These are phyloP conservation scores for Cadophora sp. DNA, from an alignment of 2,329 filamentous ascomycete species.

Conservation along the genomic window DNA sequence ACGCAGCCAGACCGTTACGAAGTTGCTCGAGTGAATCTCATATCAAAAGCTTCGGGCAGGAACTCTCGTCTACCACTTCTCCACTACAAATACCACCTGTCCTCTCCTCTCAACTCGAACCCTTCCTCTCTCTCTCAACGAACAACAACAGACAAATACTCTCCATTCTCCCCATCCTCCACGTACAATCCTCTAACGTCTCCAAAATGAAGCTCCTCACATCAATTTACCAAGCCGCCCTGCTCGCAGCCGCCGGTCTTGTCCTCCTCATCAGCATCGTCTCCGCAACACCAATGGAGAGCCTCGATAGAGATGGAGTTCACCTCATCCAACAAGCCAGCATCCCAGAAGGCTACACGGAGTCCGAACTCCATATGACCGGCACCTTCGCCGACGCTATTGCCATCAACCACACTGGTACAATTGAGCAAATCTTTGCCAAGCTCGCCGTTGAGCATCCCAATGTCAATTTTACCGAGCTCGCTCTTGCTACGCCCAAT, in stretches of 20 bases:
- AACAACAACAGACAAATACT: background rate
- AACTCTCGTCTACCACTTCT: background rate
- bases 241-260: background rate
- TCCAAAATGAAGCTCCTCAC: background rate
- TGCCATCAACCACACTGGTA: conserved; percentile 4
- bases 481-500: background rate
- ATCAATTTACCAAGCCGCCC: background rate
- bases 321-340: background rate
- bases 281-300: background rate
- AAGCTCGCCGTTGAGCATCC: background rate
- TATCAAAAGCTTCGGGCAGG: background rate
- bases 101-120: background rate
- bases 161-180: background rate
- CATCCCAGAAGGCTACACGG: background rate
- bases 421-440: conserved; percentile 1
- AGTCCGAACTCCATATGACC: background rate
- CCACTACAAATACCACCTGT: background rate
- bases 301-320: background rate
- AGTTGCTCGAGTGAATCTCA: background rate
- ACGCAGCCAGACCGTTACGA: background rate
- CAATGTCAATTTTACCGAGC: background rate
- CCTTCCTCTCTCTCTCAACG: background rate
- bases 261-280: background rate
- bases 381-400: background rate
- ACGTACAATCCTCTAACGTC: background rate